Percentiles rank a stretch among this genome's conserved stretches.
Evolutionary conservation across 345 rosid genomes (phyloP).

Genomic region (Acer saccharum): DNA sequence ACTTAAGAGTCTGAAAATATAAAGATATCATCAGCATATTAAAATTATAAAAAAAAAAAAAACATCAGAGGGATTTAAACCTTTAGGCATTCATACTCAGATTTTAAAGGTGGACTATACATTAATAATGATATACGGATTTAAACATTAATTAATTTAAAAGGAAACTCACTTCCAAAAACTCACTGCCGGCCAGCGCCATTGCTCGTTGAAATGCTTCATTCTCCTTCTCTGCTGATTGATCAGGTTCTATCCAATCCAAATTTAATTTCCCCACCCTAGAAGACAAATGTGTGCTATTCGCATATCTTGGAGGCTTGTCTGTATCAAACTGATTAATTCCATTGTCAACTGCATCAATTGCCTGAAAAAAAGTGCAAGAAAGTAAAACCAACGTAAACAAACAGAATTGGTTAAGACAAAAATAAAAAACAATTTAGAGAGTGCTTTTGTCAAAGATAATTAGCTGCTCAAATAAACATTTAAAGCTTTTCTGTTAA

Average conservation of each 20-base stretch:
- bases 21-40: no score
- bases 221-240: conserved; percentile 85
- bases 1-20: conserved; percentile 60
- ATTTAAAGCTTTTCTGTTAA: neutral
- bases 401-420: neutral
- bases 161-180: conserved; percentile 62
- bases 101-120: neutral
- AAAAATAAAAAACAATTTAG: neutral
- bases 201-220: conserved; percentile 79
- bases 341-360: conserved; percentile 90
- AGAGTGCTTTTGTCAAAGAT: neutral
- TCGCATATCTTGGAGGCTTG: conserved; percentile 84
- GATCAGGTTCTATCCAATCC: conserved; percentile 93
- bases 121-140: neutral
- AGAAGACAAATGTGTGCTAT: conserved; percentile 78
- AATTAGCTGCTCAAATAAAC: neutral
- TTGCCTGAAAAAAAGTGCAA: conserved; percentile 44
- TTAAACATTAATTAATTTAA: neutral
- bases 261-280: conserved; percentile 86
- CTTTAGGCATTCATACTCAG: neutral
- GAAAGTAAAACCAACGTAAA: neutral
- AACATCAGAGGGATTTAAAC: neutral
- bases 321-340: conserved; percentile 79
- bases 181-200: conserved; percentile 83
- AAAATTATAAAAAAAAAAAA: neutral